Conservation (phyloP, 768 basidiomycete genomes). For the Tricholoma bakamatsutake region DNA sequence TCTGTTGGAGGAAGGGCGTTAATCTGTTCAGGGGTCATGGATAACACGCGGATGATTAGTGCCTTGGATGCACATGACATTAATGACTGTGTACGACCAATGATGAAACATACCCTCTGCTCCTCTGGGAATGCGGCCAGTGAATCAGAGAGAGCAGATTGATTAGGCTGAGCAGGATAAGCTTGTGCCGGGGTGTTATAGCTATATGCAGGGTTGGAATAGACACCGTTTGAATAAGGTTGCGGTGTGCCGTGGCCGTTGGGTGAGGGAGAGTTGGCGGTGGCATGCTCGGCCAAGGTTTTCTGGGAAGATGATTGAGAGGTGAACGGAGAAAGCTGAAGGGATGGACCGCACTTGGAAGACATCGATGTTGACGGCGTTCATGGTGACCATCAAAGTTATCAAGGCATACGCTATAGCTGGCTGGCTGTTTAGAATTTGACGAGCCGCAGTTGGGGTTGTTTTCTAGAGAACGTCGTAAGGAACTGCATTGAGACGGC, state of each 20-base stretch:
- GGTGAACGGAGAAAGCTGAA: background rate
- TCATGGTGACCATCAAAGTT: slow-evolving; percentile 71
- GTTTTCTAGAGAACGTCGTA: slow-evolving; percentile 67
- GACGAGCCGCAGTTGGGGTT: slow-evolving; percentile 60
- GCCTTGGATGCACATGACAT: background rate
- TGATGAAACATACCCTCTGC: slow-evolving; percentile 44
- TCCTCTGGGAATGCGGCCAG: slow-evolving; percentile 45
- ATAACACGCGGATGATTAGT: slow-evolving; percentile 14
- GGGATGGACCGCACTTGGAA: slow-evolving; percentile 48
- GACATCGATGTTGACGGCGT: slow-evolving; percentile 68
- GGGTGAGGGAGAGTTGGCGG: slow-evolving; percentile 25
- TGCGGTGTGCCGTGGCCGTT: slow-evolving; percentile 16
- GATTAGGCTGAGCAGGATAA: slow-evolving; percentile 14
- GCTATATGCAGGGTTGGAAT: slow-evolving; percentile 11
- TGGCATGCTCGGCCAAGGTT: slow-evolving; percentile 53
- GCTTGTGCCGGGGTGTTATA: slow-evolving; percentile 16
- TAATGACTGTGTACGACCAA: background rate
- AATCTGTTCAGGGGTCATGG: slow-evolving; percentile 82
- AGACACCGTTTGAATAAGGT: slow-evolving; percentile 5
- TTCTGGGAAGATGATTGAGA: slow-evolving; percentile 31
- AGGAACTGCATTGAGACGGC: no score
- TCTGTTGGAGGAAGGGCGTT: slow-evolving; percentile 67
- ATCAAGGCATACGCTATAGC: slow-evolving; percentile 76
- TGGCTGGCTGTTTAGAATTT: slow-evolving; percentile 66
- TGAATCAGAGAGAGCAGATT: slow-evolving; percentile 10